Evolutionary conservation across 352 stramenopile species (phyloP), one percentile per base, ranked within the genome.

Genomic region (Phytophthora syringae): DNA sequence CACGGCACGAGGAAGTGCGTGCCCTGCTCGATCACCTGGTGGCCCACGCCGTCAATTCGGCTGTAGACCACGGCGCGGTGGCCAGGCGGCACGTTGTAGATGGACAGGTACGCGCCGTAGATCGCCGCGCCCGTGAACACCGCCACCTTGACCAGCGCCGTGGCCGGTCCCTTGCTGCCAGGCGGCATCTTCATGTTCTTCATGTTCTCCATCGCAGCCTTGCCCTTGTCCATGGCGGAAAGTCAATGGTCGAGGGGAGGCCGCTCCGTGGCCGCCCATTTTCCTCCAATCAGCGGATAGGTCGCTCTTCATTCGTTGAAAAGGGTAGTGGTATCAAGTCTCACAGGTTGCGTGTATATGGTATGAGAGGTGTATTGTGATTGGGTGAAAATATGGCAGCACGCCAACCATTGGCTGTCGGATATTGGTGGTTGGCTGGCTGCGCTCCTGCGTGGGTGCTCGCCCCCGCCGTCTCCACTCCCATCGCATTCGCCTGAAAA

Each of bases 1-100:
- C 97, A 99, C n/a, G 98, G 98, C 50, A 99, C 76, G 49, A 98
- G 77, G 52, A 99, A 98, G 82, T 99, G 97, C 69, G 98, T 96
- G 72, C 97, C 97, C 88, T 99, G 94, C 52, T 90, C 84, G 32
- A 96, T 89, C 52, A 90, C 74, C 30, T 78, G 73, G 45, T 92
- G 68, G 44, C 88, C 74, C 11, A 97, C 86, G 52, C 90, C 90
- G 44, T 93, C 84, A n/a, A 97, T 44, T 72, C 90, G 88, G 74
- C 86, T 96, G 81, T 96, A 97, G 50, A 97, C 82, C 20, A 97
- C 73, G n/a, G 87, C 90, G 69, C 86, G 86, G 76, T 96, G 88
- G 74, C 90, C 90, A 51, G 88, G 80, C 34, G 90, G 79, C 67
- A 97, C 88, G 74, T 95, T 95, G 72, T 94, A 97, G 50, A 97